phyloP scores from a whole-genome alignment of 169 alveolate species.

The Plasmodium cynomolgi region DNA sequence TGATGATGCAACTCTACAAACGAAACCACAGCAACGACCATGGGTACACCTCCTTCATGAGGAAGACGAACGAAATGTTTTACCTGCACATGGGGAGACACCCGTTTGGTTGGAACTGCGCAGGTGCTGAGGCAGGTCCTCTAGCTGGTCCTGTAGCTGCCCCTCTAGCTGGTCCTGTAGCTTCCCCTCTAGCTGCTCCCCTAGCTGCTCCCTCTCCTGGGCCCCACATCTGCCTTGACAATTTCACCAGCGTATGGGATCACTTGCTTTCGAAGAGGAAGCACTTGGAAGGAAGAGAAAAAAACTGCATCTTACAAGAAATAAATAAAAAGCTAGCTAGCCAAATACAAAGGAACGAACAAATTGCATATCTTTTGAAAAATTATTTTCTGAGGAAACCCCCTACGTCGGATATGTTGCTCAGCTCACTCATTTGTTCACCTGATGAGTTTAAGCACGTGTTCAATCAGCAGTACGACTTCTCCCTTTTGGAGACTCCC shows the following conservation, averaged over 20 bases:
- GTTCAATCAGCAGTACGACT: neutral
- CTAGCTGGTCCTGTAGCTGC: no score
- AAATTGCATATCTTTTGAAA: conserved; percentile 33
- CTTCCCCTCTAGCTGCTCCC: no score
- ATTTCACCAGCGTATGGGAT: conserved; percentile 3
- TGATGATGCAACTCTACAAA: neutral
- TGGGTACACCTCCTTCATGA: neutral
- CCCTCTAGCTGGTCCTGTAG: no score
- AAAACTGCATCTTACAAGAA: neutral
- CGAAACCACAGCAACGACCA: neutral
- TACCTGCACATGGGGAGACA: neutral
- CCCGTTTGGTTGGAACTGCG: neutral
- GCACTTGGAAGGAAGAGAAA: neutral
- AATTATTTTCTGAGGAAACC: conserved; percentile 28
- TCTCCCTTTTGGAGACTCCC: neutral
- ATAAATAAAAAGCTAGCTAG: conserved; percentile 15
- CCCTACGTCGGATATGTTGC: conserved; percentile 1
- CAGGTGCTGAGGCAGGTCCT: neutral
- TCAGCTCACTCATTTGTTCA: conserved; percentile 10
- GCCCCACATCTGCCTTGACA: neutral
- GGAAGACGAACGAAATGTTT: conserved; percentile 25
- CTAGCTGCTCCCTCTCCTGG: no score
- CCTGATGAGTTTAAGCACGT: conserved; percentile 24
- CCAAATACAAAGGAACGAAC: conserved; percentile 22
- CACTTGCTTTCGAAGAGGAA: neutral